Percentiles rank a stretch among this genome's conserved stretches.
Evolutionary conservation across 106 monocot genomes (phyloP).

Genomic region (Vanilla planifolia): DNA sequence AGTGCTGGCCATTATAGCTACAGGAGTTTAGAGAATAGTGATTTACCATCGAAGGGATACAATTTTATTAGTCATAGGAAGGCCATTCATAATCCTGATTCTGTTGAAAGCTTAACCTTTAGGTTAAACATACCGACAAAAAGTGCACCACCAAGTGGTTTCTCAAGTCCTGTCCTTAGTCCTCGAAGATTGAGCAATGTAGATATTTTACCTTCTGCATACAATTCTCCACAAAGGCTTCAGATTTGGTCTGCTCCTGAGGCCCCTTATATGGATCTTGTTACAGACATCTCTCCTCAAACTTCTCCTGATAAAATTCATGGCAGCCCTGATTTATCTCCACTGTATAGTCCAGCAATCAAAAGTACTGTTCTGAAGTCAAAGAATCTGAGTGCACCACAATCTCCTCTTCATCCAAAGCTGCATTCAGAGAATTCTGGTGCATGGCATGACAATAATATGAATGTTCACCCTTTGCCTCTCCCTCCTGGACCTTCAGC

Average conservation of each 20-base stretch:
- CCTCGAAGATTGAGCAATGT: conserved; percentile 56
- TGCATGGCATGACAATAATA: conserved; percentile 37
- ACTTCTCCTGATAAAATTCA: conserved; percentile 32
- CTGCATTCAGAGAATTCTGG: conserved; percentile 34
- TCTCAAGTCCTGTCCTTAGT: conserved; percentile 70
- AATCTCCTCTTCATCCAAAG: conserved; percentile 75
- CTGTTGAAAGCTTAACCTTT: conserved; percentile 34
- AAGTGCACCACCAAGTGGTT: conserved; percentile 83
- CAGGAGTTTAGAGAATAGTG: conserved; percentile 35
- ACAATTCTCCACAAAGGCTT: conserved; percentile 25
- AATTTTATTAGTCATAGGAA: conserved; percentile 28
- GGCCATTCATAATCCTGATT: conserved; percentile 28
- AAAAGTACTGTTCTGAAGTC: conserved; percentile 51
- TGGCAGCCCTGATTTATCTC: conserved; percentile 53
- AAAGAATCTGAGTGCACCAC: conserved; percentile 72
- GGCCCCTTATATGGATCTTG: conserved; percentile 24
- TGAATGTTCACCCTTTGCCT: conserved; percentile 72
- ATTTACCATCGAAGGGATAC: conserved; percentile 17
- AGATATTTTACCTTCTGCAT: conserved; percentile 28
- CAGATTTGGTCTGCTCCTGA: conserved; percentile 36
- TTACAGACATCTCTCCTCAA: conserved; percentile 20
- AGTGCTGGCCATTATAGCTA: conserved; percentile 10
- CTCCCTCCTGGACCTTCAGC: conserved; percentile 62
- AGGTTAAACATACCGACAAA: conserved; percentile 68
- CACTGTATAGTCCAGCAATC: conserved; percentile 45